Evolutionary conservation across 257 asterid genomes (phyloP).

Genomic region (Solanum appendiculatum): DNA sequence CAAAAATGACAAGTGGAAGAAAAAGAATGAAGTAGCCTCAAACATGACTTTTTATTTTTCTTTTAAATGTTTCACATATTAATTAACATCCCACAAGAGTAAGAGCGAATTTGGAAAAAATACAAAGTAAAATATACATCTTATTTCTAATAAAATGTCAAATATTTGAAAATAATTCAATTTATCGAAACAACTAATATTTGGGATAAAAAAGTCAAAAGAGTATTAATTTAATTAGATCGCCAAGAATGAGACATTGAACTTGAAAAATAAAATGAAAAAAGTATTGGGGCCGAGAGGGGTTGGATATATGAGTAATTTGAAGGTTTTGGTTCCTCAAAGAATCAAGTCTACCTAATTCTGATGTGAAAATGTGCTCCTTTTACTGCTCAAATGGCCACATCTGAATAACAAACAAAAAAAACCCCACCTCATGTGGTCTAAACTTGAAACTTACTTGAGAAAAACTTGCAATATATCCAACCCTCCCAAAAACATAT

Average conservation of each 20-base stretch:
- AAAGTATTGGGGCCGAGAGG: too few relatives aligned
- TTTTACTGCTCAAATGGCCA: not conserved
- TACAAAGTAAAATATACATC: not conserved
- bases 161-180: not conserved
- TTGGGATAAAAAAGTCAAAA: not conserved
- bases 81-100: not conserved
- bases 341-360: conserved; percentile 36
- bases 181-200: not conserved
- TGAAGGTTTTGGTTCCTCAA: conserved; percentile 27
- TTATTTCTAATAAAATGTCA: not conserved
- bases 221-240: not conserved
- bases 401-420: not conserved
- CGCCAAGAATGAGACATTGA: not conserved
- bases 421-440: not conserved
- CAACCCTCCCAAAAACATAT: not conserved
- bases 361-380: not conserved
- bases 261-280: not conserved
- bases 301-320: not conserved
- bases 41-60: not conserved
- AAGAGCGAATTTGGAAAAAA: not conserved
- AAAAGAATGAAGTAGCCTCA: not conserved
- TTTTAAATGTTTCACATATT: not conserved
- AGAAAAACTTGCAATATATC: not conserved
- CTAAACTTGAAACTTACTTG: conserved; percentile 1
- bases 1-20: not conserved